Base-by-base conservation (phyloP, 257 asterid genomes). In the Henckelia pumila region DNA sequence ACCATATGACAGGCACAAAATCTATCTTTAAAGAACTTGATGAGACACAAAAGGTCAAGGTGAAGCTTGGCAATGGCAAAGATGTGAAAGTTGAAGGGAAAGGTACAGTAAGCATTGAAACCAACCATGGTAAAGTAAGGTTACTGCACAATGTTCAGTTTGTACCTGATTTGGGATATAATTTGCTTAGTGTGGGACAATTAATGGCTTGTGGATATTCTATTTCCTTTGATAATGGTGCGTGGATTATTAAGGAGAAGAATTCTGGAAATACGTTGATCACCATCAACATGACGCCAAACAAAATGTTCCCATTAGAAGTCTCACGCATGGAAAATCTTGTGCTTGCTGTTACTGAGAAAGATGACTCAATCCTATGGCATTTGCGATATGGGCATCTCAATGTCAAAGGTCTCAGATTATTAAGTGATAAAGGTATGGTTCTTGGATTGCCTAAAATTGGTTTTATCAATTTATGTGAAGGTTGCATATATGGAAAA, bases 361-460 rank as follows among this genome's bases (percentile, higher is more conserved):
- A 28, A 1, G 61, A 55, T 63, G 40, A 30, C 17, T 33, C 64
- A 4, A 59, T 60, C 9, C 8, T 73, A 1, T 61, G 66, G 69
- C 30, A 61, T 62, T 22, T 62, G 13, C 49, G 25, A n/a, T 62
- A 33, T 21, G 29, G 20, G 29, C 53, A 32, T 35, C 28, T 69
- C 29, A 59, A 76, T 50, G 4, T 61, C 13, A 50, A 71, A 1
- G 61, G 76, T 3, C 14, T 66, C 25, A 55, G 24, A 23, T 16
- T 65, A 17, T 17, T 74, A 35, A 19, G 20, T 47, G 14, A 65
- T 23, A 73, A 69, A 69, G 26, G 56, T 55, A 73, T 70, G 82
- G 71, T 66, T 56, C 6, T 56, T 40, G 63, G 77, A 14, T 9
- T 78, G 2, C 66, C 71, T 1, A 60, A 66, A 19, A 56, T 49